Conservation (phyloP, 495 filamentous ascomycete species). For the Aspergillus nidulans region DNA sequence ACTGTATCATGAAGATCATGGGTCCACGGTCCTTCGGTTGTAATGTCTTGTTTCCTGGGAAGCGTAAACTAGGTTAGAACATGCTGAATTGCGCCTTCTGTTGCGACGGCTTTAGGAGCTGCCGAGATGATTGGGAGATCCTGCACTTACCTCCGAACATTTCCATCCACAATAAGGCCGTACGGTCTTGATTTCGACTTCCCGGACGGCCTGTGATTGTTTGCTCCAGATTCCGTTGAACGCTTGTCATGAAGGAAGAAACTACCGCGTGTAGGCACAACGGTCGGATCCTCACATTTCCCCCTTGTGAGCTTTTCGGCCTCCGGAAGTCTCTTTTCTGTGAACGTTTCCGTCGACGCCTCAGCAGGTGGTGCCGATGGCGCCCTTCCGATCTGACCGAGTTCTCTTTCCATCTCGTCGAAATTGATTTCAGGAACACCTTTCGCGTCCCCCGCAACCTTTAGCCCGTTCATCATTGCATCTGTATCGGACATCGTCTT, state of each 20-base stretch:
- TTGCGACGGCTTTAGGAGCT: too few species aligned
- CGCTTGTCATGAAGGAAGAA: constrained; percentile 98
- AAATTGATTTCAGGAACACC: constrained; percentile 60
- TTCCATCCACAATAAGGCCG: constrained; percentile 47
- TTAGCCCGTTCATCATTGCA: constrained; percentile 82
- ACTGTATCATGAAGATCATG: constrained; percentile 94
- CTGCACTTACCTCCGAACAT: constrained; percentile 26
- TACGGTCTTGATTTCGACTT: constrained; percentile 43
- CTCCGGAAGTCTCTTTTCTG: constrained; percentile 72
- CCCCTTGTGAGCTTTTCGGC: constrained; percentile 87
- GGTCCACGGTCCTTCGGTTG: constrained; percentile 79
- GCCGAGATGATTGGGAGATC: background rate
- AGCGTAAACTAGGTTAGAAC: constrained; percentile 28
- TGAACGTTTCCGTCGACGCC: constrained; percentile 43
- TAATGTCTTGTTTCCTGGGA: constrained; percentile 62
- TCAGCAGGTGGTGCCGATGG: constrained; percentile 41
- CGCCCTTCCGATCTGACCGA: constrained; percentile 26
- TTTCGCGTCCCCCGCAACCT: constrained; percentile 53
- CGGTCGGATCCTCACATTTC: constrained; percentile 84
- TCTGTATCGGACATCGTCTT: constrained; percentile 66
- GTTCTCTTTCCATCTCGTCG: constrained; percentile 50
- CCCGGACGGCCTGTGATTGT: constrained; percentile 40
- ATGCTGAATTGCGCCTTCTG: background rate
- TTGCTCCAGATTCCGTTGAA: constrained; percentile 65
- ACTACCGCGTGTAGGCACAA: constrained; percentile 88